These are phyloP conservation scores for Cryptococcus sp. DNA, from an alignment of 1,284 basidiomycete species.

Conservation along the genomic window DNA sequence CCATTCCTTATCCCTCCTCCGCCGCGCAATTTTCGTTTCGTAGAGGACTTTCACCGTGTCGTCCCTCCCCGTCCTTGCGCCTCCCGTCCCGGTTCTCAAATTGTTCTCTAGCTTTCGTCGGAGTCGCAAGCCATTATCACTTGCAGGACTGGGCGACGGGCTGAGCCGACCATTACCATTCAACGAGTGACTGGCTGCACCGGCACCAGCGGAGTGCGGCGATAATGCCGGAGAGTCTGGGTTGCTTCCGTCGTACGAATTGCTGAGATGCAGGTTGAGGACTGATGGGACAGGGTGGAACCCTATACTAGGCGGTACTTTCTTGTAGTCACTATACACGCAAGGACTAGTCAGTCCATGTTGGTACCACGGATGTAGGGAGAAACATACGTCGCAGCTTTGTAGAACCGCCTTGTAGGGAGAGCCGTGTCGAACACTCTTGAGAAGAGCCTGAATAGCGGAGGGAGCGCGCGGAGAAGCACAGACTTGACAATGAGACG, in stretches of 20 bases:
- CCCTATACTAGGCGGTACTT: conserved; percentile 62
- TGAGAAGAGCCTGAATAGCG: conserved; percentile 73
- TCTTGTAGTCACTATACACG: conserved; percentile 61
- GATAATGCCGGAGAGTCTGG: too few relatives aligned
- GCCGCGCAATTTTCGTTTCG: conserved; percentile 6
- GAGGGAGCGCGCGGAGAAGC: conserved; percentile 73
- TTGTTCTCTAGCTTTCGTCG: not conserved
- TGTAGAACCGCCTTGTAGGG: conserved; percentile 79
- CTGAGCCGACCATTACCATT: not conserved
- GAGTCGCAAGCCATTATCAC: too few relatives aligned
- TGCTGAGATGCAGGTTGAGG: conserved; percentile 65
- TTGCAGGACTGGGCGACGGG: not conserved
- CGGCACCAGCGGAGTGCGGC: too few relatives aligned
- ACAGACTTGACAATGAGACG: conserved; percentile 77
- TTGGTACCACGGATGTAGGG: not conserved
- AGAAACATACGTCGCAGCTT: conserved; percentile 68
- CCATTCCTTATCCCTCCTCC: conserved; percentile 13
- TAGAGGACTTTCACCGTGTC: conserved; percentile 7
- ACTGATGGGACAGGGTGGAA: conserved; percentile 79
- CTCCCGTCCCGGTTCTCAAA: not conserved
- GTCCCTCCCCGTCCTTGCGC: conserved; percentile 1
- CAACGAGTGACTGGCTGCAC: not conserved
- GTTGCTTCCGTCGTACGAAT: too few relatives aligned
- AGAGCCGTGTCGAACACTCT: conserved; percentile 57
- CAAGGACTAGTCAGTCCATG: conserved; percentile 2